Evolutionary conservation across 306 rosid species (phyloP), one percentile per base, ranked within the genome.

Genomic region (Cucurbita argyrosperma): DNA sequence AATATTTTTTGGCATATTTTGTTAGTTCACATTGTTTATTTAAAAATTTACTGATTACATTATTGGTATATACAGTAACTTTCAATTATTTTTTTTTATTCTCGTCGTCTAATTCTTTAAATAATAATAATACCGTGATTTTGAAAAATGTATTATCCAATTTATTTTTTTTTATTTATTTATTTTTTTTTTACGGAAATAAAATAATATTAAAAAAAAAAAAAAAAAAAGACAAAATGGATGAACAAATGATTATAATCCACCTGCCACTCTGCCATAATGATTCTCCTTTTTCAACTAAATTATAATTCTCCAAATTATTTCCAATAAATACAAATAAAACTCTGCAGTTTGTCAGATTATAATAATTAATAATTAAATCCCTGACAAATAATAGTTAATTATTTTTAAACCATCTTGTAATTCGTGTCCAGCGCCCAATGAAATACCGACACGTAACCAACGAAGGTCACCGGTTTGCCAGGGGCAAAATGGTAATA

Each of bases 211-310:
- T 21, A 10, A 3, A 14, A 0, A 35, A 35, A 7, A 37, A 64
- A 63, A 6, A 18, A 10, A 45, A 10, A 43, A n/a, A 63, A 39
- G 38, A 21, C 37, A 26, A 47, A 47, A 68, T 68, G 21, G 14
- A 47, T 23, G 74, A 47, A 68, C 56, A 6, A 21, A 68, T 69
- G 43, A 47, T 68, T 46, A 47, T 68, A 68, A 47, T 23, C 42
- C 7, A 49, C 21, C 74, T 68, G 74, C 74, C 57, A 47, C 42
- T 23, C 74, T 68, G 43, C 73, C 56, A 21, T 57, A 68, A 47
- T 49, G 57, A 68, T 68, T 68, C 57, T 14, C 57, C 74, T 68
- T 68, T 68, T 68, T 68, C 57, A 68, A 68, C 74, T 43, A 23
- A 68, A 68, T 50, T 50, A 23, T 68, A 45, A 68, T 26, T 69